Evolutionary conservation across 257 asterid genomes (phyloP).

Genomic region (Marsdenia floribunda): DNA sequence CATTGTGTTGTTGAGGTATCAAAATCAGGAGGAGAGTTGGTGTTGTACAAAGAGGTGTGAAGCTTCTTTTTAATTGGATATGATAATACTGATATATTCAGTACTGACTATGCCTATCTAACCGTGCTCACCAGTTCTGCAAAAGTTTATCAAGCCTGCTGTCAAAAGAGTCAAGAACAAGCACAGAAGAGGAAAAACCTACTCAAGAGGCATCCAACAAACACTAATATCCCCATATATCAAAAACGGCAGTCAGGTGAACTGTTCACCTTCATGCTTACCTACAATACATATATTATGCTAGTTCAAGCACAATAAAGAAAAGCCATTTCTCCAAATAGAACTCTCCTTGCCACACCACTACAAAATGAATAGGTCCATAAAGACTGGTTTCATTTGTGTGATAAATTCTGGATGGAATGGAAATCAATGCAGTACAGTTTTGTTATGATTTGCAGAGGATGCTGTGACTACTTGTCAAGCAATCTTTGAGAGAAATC

Average conservation of each 20-base stretch:
- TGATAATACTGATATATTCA: neutral
- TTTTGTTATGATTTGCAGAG: neutral
- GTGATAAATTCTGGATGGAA: neutral
- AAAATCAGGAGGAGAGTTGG: slow-evolving; percentile 23
- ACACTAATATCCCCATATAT: neutral
- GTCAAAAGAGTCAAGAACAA: slow-evolving; percentile 12
- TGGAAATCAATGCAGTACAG: neutral
- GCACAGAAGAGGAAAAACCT: slow-evolving; percentile 12
- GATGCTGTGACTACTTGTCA: neutral
- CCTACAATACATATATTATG: neutral
- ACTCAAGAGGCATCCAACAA: neutral
- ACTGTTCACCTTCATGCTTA: neutral
- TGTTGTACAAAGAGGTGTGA: slow-evolving; percentile 26
- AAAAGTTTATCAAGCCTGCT: slow-evolving; percentile 26
- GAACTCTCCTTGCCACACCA: neutral
- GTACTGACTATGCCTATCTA: slow-evolving; percentile 3
- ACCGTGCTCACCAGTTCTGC: slow-evolving; percentile 23
- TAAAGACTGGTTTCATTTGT: neutral
- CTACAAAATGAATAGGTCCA: neutral
- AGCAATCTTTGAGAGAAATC: neutral
- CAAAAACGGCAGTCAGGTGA: neutral
- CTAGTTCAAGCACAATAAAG: too few relatives aligned
- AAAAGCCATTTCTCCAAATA: neutral
- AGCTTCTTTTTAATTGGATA: neutral
- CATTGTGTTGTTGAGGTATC: slow-evolving; percentile 28